Evolutionary conservation across 2,329 filamentous ascomycete species (phyloP).

Genomic region (Massarina eburnea): DNA sequence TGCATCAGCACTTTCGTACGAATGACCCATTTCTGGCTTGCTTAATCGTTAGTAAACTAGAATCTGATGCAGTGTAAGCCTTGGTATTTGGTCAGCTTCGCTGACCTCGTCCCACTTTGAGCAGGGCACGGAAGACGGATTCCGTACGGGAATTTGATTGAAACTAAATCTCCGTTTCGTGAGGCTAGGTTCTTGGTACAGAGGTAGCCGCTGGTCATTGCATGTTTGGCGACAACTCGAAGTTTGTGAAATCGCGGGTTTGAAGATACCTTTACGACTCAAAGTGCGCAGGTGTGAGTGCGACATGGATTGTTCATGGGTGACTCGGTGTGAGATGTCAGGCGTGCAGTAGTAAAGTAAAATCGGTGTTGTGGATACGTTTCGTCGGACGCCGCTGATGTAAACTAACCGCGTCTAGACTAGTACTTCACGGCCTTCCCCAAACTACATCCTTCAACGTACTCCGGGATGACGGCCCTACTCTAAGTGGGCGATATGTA

Average conservation of each 20-base stretch:
- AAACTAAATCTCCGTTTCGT: neutral
- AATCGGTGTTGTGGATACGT: neutral
- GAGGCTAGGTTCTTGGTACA: neutral
- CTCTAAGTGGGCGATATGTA: neutral
- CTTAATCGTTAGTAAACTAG: no score
- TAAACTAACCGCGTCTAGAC: neutral
- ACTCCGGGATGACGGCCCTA: neutral
- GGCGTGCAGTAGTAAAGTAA: neutral
- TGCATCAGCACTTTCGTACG: no score
- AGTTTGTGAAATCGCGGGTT: no score
- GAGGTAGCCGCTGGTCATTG: neutral
- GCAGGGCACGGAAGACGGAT: neutral
- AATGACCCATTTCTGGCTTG: neutral
- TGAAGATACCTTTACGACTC: no score
- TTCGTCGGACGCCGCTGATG: neutral
- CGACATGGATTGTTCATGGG: conserved; percentile 1
- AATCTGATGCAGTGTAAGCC: no score
- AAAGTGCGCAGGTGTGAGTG: neutral
- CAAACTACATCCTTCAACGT: neutral
- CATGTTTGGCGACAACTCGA: no score
- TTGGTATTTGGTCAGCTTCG: no score
- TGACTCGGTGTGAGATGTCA: neutral
- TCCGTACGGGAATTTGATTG: neutral
- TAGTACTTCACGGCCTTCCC: neutral
- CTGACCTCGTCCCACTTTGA: no score